Evolutionary conservation across 2,329 filamentous ascomycete genomes (phyloP), one percentile per base, ranked within the genome.

Genomic region (Aureobasidium sp.): DNA sequence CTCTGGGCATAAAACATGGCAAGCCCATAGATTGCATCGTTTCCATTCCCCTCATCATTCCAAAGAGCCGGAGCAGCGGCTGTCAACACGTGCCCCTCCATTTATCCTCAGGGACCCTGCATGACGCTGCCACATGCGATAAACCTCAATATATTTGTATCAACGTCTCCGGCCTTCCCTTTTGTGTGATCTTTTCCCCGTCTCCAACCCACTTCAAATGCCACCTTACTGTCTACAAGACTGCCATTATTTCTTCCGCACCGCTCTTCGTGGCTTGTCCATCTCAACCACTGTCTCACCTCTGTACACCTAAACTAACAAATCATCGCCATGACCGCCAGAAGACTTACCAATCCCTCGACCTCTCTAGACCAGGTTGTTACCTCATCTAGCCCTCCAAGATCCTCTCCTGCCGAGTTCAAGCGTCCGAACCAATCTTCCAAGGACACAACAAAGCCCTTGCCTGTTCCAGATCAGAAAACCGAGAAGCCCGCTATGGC

Each of bases 191-290:
- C 56, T 59, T 41, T 43, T 60, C 24, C 10, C 27, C 27, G 8
- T 43, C 8, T 52, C 15, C 13, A 15, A 20, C 51, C 51, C 46
- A 59, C 48, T 59, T 59, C 59, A 59, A 53, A 95, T 95, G 90
- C 89, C 89, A 80, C 76, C 82, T 70, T 93, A 90, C 76, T 95
- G 81, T 76, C 80, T 90, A 63, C 87, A 94, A 81, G 89, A 95
- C 76, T 95, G 89, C 72, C 90, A 95, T 75, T 95, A 95, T 78
- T 95, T 96, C 78, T 94, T 90, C 80, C 90, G 90, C 81, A 95
- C 87, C 76, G 89, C 90, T 73, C 79, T 96, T 78, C 90, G 90
- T 81, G 87, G 92, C 73, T 80, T 96, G 69, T 93, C 89, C 72
- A 86, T 96, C 70, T 84, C 86, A 77, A 95, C 89, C 69, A 83